Evolutionary conservation across 2,329 filamentous ascomycete genomes (phyloP), one percentile per base, ranked within the genome.

Genomic region (Xylariomycetidae sp.): DNA sequence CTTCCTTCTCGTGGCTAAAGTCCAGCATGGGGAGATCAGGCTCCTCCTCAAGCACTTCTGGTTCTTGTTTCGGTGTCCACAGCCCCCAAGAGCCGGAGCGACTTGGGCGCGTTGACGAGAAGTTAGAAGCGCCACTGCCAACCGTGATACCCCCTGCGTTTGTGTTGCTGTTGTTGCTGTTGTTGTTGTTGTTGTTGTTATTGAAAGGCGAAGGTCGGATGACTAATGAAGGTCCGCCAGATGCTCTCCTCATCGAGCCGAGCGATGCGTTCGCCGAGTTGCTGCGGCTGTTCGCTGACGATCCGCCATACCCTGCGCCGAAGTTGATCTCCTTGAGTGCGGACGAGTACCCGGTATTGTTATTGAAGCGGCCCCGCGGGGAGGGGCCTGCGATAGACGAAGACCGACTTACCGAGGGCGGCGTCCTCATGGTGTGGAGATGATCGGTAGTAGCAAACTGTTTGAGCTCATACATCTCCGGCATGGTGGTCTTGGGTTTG

Each of bases 401-500:
- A 39, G 50, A 22, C 39, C 50, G 34, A 46, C 52, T 37, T 42
- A 52, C 10, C 7, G 56, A 48, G 1, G 63, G 55, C 2, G 61
- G 52, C 0, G 59, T 52, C 1, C 54, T 50, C 4, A 54, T 42
- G 2, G 70, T 63, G 5, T 77, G 72, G 3, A 90, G 61, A 50
- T 92, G 85, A 19, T 89, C 84, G 0, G 78, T 81, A 34, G 76
- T 86, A 19, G 82, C 82, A n/a, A 82, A 72, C 10, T 89, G 59
- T 43, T 77, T 79, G 46, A 90, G 74, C 38, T 89, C 83, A 53
- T 87, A 90, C 34, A 77, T 66, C 13, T 81, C 67, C 30, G 76
- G 67, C 4, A 79, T 63, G 0, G 63, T 60, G 40, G 73, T 16
- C n/a, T 35, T 40, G n/a, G 40, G 44, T 22, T 35, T 41, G 12